Conservation (phyloP, 1,139 yeast species). For the Arxiozyma telluris region DNA sequence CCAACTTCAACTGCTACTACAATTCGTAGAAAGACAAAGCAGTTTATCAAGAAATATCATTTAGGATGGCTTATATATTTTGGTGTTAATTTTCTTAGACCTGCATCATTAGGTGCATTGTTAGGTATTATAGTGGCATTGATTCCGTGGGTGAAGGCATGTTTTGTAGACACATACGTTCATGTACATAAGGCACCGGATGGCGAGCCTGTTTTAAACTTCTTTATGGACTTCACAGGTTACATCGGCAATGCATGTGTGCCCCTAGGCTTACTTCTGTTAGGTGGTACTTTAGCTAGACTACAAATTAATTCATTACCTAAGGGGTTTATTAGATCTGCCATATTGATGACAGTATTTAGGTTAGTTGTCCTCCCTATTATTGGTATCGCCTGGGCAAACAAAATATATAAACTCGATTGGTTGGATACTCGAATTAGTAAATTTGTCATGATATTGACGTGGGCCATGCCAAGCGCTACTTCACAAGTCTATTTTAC, state of each 20-base stretch:
- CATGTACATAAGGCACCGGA: constrained; percentile 68
- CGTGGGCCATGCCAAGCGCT: constrained; percentile 78
- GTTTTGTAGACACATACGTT: constrained; percentile 42
- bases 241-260: constrained; percentile 80
- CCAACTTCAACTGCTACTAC: background rate
- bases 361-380: constrained; percentile 46
- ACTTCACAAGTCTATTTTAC: constrained; percentile 78
- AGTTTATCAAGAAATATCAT: constrained; percentile 14
- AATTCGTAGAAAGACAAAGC: background rate
- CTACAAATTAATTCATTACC: constrained; percentile 51
- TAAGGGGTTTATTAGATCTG: constrained; percentile 53
- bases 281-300: constrained; percentile 76
- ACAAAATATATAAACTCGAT: constrained; percentile 32
- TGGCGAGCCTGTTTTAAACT: constrained; percentile 64
- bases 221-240: constrained; percentile 64
- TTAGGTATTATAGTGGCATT: constrained; percentile 47
- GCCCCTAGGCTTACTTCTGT: constrained; percentile 61
- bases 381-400: constrained; percentile 48
- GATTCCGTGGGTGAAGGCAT: constrained; percentile 65
- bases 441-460: constrained; percentile 53
- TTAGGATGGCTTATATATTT: constrained; percentile 27
- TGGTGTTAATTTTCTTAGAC: constrained; percentile 45
- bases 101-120: constrained; percentile 48
- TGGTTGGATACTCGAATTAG: constrained; percentile 40
- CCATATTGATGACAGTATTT: constrained; percentile 35